Evolutionary conservation across 139 green algal genomes (phyloP).

Genomic region (Micractinium conductrix): DNA sequence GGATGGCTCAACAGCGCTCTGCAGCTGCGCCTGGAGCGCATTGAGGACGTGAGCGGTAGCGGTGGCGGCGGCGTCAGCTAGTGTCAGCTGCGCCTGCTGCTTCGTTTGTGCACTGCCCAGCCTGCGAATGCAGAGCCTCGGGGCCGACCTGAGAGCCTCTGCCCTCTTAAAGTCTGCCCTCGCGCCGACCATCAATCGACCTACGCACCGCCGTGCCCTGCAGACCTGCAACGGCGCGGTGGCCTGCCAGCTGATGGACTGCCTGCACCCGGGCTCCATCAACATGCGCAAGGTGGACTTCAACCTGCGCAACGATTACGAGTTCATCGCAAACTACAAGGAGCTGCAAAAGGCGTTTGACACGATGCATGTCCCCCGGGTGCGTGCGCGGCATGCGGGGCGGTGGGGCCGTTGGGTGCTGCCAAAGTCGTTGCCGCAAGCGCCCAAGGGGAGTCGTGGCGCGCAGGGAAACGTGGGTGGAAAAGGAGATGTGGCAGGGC

Average conservation of each 20-base stretch:
- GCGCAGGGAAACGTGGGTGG: too few relatives aligned
- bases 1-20: conserved; percentile 92
- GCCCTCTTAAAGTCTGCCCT: too few relatives aligned
- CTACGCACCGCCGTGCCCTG: too few relatives aligned
- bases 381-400: background rate
- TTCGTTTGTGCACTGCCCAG: background rate
- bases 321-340: conserved; percentile 98
- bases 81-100: background rate
- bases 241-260: conserved; percentile 95
- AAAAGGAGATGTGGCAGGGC: too few relatives aligned
- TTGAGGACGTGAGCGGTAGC: conserved; percentile 85
- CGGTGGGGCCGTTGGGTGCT: too few relatives aligned
- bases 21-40: conserved; percentile 81
- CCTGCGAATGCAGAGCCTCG: background rate
- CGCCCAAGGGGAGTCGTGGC: too few relatives aligned
- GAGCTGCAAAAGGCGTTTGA: conserved; percentile 94
- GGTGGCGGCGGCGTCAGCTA: background rate
- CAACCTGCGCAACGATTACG: conserved; percentile 95
- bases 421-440: too few relatives aligned
- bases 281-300: conserved; percentile 97
- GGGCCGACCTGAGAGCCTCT: background rate
- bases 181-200: too few relatives aligned
- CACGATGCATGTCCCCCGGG: conserved; percentile 65
- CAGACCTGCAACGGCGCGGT: conserved; percentile 83
- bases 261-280: conserved; percentile 80